Conservation (phyloP, 805 yeast genomes). For the Lachancea meyersii region DNA sequence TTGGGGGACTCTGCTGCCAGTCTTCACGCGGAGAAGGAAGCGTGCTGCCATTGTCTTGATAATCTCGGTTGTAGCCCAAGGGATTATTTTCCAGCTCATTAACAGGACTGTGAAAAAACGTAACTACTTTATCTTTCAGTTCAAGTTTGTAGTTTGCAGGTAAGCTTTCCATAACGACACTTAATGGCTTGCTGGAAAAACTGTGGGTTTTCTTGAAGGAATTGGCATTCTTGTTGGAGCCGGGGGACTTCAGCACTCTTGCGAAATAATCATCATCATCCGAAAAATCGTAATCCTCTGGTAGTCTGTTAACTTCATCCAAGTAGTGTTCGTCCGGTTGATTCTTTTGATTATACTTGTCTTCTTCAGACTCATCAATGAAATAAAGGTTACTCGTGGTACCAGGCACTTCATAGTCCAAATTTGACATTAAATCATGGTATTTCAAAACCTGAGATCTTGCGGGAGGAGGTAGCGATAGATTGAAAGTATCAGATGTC, state of each 20-base stretch:
- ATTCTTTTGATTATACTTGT: conserved; percentile 23
- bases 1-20: not conserved
- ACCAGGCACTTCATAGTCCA: conserved; percentile 36
- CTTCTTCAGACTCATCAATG: conserved; percentile 34
- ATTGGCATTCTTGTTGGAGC: not conserved
- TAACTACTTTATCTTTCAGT: conserved; percentile 35
- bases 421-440: conserved; percentile 33
- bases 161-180: conserved; percentile 24
- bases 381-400: conserved; percentile 29
- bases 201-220: conserved; percentile 31
- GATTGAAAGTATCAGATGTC: not conserved
- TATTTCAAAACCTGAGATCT: conserved; percentile 31
- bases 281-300: conserved; percentile 38
- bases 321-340: conserved; percentile 38
- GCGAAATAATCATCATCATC: conserved; percentile 18
- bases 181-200: conserved; percentile 26
- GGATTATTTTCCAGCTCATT: not conserved
- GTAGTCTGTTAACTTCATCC: conserved; percentile 47
- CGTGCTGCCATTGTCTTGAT: conserved; percentile 8
- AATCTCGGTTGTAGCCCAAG: not conserved
- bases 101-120: conserved; percentile 29
- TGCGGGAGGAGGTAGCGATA: conserved; percentile 22
- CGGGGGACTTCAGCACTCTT: not conserved
- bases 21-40: conserved; percentile 8
- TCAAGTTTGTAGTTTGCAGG: conserved; percentile 35